These are phyloP conservation scores for Spizellomyces sp. DNA, from an alignment of 192 early-diverging fungal genomes.

Conservation along the genomic window DNA sequence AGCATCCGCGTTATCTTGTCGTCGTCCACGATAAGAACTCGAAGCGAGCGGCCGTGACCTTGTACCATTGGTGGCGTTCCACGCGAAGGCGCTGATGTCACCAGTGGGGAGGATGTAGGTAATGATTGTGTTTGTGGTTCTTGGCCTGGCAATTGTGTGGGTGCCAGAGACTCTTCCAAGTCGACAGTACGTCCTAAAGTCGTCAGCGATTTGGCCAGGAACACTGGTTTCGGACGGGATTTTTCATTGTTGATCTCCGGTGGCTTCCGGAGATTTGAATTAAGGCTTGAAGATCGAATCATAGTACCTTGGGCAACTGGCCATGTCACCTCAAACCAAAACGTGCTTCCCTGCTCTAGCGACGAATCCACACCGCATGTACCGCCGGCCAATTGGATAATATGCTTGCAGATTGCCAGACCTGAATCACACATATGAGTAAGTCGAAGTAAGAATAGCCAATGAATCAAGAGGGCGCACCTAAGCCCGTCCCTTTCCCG, in stretches of 20 bases:
- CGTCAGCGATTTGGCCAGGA: too few relatives aligned
- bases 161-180: background rate
- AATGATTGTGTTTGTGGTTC: background rate
- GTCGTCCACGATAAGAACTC: conserved; percentile 29
- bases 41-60: background rate
- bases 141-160: background rate
- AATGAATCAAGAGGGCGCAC: background rate
- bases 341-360: conserved; percentile 15
- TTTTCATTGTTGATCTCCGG: background rate
- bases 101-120: background rate
- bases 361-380: conserved; percentile 20
- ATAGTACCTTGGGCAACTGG: conserved; percentile 9
- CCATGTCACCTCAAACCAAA: conserved; percentile 26
- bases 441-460: background rate
- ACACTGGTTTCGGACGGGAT: background rate
- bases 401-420: conserved; percentile 30
- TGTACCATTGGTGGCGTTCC: background rate
- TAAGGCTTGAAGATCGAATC: background rate
- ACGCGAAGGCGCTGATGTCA: background rate
- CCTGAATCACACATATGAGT: conserved; percentile 5
- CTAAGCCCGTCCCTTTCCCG: conserved; percentile 32
- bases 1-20: conserved; percentile 31
- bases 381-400: conserved; percentile 29
- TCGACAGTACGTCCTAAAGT: background rate
- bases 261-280: background rate